A percentile compares a stretch with the other conserved stretches of the same genome.
phyloP scores from a whole-genome alignment of 768 basidiomycete species.

The Xerocomus brunneocitrinus region DNA sequence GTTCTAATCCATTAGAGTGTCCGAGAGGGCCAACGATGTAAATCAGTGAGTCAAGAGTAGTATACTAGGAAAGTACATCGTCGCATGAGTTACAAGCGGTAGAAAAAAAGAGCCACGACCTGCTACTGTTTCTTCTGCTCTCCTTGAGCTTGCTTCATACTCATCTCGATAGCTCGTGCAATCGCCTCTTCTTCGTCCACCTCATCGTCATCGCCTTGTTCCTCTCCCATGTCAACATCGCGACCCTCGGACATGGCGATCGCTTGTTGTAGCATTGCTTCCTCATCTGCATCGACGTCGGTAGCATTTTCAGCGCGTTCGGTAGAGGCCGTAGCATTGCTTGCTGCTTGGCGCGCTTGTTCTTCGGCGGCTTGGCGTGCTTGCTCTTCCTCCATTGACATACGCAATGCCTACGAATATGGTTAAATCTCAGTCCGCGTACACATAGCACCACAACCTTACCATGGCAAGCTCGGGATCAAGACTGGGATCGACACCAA shows the following conservation, averaged over 20 bases:
- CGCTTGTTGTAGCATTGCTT: constrained; percentile 70
- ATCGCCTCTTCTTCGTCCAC: constrained; percentile 88
- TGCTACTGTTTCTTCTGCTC: constrained; percentile 35
- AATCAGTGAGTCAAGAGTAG: not conserved
- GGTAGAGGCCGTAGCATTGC: constrained; percentile 21
- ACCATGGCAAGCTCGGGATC: constrained; percentile 98
- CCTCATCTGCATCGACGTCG: constrained; percentile 69
- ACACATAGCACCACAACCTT: constrained; percentile 16
- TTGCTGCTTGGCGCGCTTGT: constrained; percentile 27
- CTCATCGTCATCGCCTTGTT: constrained; percentile 61
- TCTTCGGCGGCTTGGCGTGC: constrained; percentile 62
- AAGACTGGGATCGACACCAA: constrained; percentile 90
- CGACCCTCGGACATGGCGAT: constrained; percentile 66
- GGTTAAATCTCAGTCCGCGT: not conserved
- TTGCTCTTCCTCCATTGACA: constrained; percentile 95
- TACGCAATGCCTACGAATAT: constrained; percentile 72
- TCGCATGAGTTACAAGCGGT: not conserved
- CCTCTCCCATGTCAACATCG: constrained; percentile 46
- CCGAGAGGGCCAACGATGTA: not conserved
- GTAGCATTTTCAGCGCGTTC: constrained; percentile 30
- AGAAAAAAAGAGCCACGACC: not conserved
- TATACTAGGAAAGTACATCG: too few species aligned
- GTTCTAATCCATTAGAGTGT: not conserved
- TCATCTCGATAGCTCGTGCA: constrained; percentile 88
- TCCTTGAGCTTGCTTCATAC: constrained; percentile 65